Evolutionary conservation across 2,329 filamentous ascomycete species (phyloP).

Genomic region (Alternaria sp.): DNA sequence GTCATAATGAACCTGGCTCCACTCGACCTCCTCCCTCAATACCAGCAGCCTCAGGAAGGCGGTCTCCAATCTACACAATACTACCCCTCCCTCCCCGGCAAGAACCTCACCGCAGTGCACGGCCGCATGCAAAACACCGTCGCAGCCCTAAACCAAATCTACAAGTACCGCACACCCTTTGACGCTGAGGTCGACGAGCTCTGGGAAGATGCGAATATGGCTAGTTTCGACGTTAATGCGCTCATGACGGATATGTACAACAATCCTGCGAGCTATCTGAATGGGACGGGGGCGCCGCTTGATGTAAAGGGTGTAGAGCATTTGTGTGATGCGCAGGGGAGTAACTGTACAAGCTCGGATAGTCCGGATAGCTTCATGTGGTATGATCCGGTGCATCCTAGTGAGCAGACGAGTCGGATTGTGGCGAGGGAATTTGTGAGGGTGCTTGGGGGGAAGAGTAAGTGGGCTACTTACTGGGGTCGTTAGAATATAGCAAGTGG

Average conservation of each 20-base stretch:
- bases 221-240: slow-evolving; percentile 71
- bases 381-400: slow-evolving; percentile 78
- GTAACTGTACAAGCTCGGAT: slow-evolving; percentile 48
- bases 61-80: slow-evolving; percentile 57
- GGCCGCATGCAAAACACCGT: slow-evolving; percentile 63
- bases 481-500: slow-evolving; percentile 1
- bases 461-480: slow-evolving; percentile 58
- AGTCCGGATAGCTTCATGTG: slow-evolving; percentile 70
- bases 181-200: slow-evolving; percentile 54
- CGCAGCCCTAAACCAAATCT: slow-evolving; percentile 61
- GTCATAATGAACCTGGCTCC: slow-evolving; percentile 75
- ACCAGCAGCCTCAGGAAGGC: slow-evolving; percentile 61
- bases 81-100: slow-evolving; percentile 57
- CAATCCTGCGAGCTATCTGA: slow-evolving; percentile 68
- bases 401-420: slow-evolving; percentile 67
- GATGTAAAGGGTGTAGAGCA: slow-evolving; percentile 68
- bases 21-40: slow-evolving; percentile 72
- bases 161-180: slow-evolving; percentile 61
- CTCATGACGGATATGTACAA: slow-evolving; percentile 70
- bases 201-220: slow-evolving; percentile 66
- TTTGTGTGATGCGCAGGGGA: slow-evolving; percentile 59
- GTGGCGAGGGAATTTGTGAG: slow-evolving; percentile 66
- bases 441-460: slow-evolving; percentile 61
- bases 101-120: slow-evolving; percentile 61
- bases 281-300: slow-evolving; percentile 64